Base-by-base conservation (phyloP, 345 rosid species). In the Gossypium longicalyx region DNA sequence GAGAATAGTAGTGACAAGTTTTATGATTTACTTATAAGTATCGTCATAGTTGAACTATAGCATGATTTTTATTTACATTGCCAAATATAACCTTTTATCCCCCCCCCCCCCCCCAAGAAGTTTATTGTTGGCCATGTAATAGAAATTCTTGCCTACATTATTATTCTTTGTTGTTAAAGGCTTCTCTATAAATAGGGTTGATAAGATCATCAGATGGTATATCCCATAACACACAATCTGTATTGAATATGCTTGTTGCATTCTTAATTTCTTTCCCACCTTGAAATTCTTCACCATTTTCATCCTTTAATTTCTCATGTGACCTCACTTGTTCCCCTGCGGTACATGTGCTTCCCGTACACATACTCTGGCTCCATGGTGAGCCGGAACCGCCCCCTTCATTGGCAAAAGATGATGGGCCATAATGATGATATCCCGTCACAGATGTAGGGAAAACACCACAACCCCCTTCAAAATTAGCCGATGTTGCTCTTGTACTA, bases 161-260 rank as follows among this genome's bases (percentile, higher is more conserved):
- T 48, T 51, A 51, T 70, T 58, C 60, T 43, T 29, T 59, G 38
- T 53, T 16, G 27, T 60, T 11, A 66, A 54, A 66, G 51, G 16
- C 41, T 74, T 51, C 61, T 81, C 76, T 84, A 70, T 86, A 89
- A 19, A 86, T 86, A 54, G 89, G 89, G 83, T 88, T 88, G 74
- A 87, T 82, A 38, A 93, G 82, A 83, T 89, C 93, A 70, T 90
- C 94, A 3, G 97, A 86, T 19, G 86, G 89, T 77, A 95, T 82
- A 77, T 90, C 92, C 99, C 99, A 93, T 72, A 95, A 76, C 54
- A 88, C 91, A 72, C 89, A 89, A 44, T 93, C 97, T 27, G 91
- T 81, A 77, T 78, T 86, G 83, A 93, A 92, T 77, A 86, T 76
- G 82, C 82, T 75, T 19, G 87, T 71, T 52, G 83, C 67, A 9